Evolutionary conservation across 148 eudicot genomes (phyloP), one percentile per base, ranked within the genome.

Genomic region (Vaccinium macrocarpon): DNA sequence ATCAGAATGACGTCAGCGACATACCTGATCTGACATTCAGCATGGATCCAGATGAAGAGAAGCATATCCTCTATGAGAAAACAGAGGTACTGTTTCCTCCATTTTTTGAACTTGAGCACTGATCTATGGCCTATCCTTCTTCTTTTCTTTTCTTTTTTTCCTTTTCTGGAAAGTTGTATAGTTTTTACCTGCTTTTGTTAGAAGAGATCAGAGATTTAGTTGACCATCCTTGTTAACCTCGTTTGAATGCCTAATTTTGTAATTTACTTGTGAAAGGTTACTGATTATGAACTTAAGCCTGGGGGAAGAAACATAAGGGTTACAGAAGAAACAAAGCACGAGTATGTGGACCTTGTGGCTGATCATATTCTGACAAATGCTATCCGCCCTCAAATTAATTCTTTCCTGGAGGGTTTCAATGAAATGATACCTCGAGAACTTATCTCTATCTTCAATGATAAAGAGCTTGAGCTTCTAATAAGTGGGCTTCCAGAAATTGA

Each of bases 401-500:
- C 99, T 3, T 97, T 97, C 88, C 88, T 97, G 70, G 96, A 97
- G 76, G 99, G 99, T 82, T 97, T 97, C 88, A 92, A 82, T 84
- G 99, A 97, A 85, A 84, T 97, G 87, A 92, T 97, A 10, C 97
- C 98, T 50, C 89, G 93, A 48, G 98, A 95, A 80, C 94, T 97
- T 52, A 95, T 97, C 56, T 95, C 98, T 55, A 91, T 97, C 83
- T 95, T 97, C 75, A 97, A 97, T 82, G 99, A 95, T 82, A 97
- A 95, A 85, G 99, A 97, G 91, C 98, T 97, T 73, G 99, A 97
- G 90, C 95, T 97, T 56, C 93, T 97, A 78, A 97, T 97, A 66
- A 97, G 99, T 68, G 99, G 99, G 78, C 99, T 97, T 85, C 99
- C 99, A 21, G 99, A 97, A 91, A 97, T 97, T 77, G 98, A 97